These are phyloP conservation scores for Phallus indusiatus DNA, from an alignment of 768 basidiomycete genomes.

Conservation along the genomic window DNA sequence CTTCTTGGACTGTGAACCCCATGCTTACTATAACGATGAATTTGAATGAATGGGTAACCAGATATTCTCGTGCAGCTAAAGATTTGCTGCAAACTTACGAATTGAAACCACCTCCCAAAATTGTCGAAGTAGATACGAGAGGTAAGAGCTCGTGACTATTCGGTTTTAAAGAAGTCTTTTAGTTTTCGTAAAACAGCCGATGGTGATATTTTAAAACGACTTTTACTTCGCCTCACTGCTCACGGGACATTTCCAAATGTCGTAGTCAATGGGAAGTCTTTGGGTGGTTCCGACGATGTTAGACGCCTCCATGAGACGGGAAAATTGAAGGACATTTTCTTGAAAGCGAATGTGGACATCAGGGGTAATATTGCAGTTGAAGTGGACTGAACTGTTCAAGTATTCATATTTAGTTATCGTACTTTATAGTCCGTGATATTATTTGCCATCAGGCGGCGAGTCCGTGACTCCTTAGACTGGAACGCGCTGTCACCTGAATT, in stretches of 20 bases:
- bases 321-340: conserved; percentile 24
- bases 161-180: not conserved
- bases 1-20: not conserved
- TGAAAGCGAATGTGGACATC: not conserved
- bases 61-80: conserved; percentile 54
- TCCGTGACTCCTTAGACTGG: no score
- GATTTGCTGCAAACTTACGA: conserved; percentile 50
- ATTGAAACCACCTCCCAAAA: conserved; percentile 51
- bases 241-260: conserved; percentile 72
- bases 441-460: not conserved
- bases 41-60: conserved; percentile 17
- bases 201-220: conserved; percentile 47
- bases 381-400: no score
- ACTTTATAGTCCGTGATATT: not conserved
- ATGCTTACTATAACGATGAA: conserved; percentile 2
- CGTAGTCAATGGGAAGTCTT: conserved; percentile 49
- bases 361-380: not conserved
- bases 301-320: conserved; percentile 38
- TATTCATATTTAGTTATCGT: no score
- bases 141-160: conserved; percentile 26
- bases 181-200: conserved; percentile 38
- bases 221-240: conserved; percentile 56
- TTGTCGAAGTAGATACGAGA: conserved; percentile 71
- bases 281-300: conserved; percentile 20
- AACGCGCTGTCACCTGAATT: no score